These are phyloP conservation scores for Canavalia ensiformis DNA, from an alignment of 306 rosid genomes.

Conservation along the genomic window DNA sequence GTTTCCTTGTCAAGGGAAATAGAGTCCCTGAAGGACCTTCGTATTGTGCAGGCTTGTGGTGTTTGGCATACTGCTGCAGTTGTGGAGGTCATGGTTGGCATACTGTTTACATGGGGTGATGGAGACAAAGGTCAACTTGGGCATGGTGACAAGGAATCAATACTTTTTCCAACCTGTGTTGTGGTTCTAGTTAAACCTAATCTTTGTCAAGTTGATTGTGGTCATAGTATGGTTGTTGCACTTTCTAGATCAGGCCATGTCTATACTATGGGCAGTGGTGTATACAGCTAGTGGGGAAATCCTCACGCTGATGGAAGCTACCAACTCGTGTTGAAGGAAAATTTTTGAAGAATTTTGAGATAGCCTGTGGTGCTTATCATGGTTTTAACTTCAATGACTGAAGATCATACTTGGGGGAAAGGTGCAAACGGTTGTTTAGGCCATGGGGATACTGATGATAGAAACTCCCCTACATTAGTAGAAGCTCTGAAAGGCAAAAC, in stretches of 20 bases:
- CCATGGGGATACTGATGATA: too few species aligned
- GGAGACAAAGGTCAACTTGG: slow-evolving; percentile 99
- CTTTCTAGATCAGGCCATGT: slow-evolving; percentile 90
- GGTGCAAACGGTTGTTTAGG: too few species aligned
- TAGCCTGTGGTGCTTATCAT: slow-evolving; percentile 99
- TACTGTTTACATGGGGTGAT: slow-evolving; percentile 99
- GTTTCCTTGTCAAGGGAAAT: too few species aligned
- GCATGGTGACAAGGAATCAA: slow-evolving; percentile 96
- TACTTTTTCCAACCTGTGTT: slow-evolving; percentile 98
- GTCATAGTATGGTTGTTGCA: slow-evolving; percentile 93
- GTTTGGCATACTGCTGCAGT: slow-evolving; percentile 99
- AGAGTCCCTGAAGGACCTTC: slow-evolving; percentile 71
- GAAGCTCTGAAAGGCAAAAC: too few species aligned
- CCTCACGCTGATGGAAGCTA: slow-evolving; percentile 88
- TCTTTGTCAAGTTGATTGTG: slow-evolving; percentile 93
- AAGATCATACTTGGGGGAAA: slow-evolving; percentile 95
- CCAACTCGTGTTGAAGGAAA: slow-evolving; percentile 88
- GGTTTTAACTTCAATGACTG: slow-evolving; percentile 95
- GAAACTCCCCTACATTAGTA: too few species aligned
- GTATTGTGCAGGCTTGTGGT: slow-evolving; percentile 96
- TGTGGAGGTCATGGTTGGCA: slow-evolving; percentile 97
- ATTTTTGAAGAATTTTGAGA: slow-evolving; percentile 83
- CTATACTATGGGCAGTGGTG: slow-evolving; percentile 98
- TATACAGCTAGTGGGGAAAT: slow-evolving; percentile 92
- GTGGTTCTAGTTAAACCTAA: slow-evolving; percentile 86